A percentile compares a stretch with the other conserved stretches of the same genome.
phyloP scores from a whole-genome alignment of 192 early-diverging fungal genomes.

The Coemansia sp. region DNA sequence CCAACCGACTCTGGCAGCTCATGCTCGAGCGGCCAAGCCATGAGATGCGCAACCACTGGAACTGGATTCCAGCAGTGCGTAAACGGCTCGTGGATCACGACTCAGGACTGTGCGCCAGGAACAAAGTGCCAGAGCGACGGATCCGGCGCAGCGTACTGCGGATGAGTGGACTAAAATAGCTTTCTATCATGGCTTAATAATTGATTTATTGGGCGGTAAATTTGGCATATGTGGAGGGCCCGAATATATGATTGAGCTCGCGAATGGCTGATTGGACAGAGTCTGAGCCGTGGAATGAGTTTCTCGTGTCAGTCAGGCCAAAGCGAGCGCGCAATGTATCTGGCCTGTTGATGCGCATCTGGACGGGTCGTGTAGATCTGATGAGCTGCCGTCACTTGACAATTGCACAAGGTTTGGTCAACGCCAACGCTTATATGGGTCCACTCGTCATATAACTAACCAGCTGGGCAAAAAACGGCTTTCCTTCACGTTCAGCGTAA shows the following conservation, averaged over 20 bases:
- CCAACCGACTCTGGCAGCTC: not conserved
- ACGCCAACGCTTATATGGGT: constrained; percentile 60
- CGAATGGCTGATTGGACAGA: constrained; percentile 56
- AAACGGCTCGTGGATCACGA: not conserved
- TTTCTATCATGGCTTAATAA: too few species aligned
- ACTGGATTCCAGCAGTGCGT: not conserved
- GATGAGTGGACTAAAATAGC: not conserved
- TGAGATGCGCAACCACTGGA: not conserved
- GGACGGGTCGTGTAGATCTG: constrained; percentile 66
- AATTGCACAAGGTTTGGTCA: constrained; percentile 61
- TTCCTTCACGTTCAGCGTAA: constrained; percentile 13
- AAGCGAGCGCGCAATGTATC: constrained; percentile 56
- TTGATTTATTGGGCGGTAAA: too few species aligned
- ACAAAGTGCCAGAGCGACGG: not conserved
- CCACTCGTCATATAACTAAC: constrained; percentile 75
- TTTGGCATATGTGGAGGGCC: not conserved
- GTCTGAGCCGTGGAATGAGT: constrained; percentile 76
- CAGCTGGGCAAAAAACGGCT: constrained; percentile 68
- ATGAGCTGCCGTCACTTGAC: constrained; percentile 62
- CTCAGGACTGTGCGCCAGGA: constrained; percentile 5
- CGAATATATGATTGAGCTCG: constrained; percentile 66
- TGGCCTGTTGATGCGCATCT: constrained; percentile 59
- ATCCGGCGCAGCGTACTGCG: too few species aligned
- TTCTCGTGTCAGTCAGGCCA: constrained; percentile 72
- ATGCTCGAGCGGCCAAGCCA: not conserved